Evolutionary conservation across 1,139 yeast species (phyloP), one percentile per base, ranked within the genome.

Genomic region (Meyerozyma athensensis): DNA sequence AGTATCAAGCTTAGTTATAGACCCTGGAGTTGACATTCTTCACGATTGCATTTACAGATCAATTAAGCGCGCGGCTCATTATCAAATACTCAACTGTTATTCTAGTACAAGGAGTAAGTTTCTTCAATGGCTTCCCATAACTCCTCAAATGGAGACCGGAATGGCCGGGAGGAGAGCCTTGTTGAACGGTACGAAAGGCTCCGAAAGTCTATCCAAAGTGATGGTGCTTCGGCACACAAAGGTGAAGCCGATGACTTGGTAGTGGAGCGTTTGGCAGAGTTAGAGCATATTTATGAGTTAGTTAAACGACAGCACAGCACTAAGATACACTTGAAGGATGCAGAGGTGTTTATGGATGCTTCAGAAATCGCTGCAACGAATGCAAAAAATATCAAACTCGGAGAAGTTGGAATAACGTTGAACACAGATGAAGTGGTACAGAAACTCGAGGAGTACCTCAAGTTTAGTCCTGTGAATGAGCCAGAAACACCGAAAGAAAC

Each of bases 331-430:
- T 42, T 57, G 38, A 51, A 44, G 39, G 77, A 71, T 45, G 61
- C 75, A 3, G 70, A 68, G 44, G 68, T 68, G 3, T 60, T 71
- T 38, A 58, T 51, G 36, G 69, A 65, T 40, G 60, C 69, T 1
- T 56, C 74, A 9, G 58, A 53, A 36, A 59, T 68, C 43, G 73
- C 72, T 9, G 71, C 72, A 10, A 51, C 61, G 20, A 82, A 83
- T 39, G 77, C 85, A 2, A 67, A 77, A 37, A 80, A 78, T 53
- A 49, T 81, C 44, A 73, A 72, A 39, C 59, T 81, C 33, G 85
- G 80, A 1, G 72, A 72, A 34, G 63, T 72, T 6, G 79, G 74
- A 6, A 63, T 69, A 7, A 59, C 75, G 2, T 52, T 84, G 7
- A 69, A 68, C 42, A 54, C 72, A 12, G 65, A 66, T 2, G 81